These are phyloP conservation scores for Rhizopus arrhizus DNA, from an alignment of 371 early-diverging fungal genomes.

Conservation along the genomic window DNA sequence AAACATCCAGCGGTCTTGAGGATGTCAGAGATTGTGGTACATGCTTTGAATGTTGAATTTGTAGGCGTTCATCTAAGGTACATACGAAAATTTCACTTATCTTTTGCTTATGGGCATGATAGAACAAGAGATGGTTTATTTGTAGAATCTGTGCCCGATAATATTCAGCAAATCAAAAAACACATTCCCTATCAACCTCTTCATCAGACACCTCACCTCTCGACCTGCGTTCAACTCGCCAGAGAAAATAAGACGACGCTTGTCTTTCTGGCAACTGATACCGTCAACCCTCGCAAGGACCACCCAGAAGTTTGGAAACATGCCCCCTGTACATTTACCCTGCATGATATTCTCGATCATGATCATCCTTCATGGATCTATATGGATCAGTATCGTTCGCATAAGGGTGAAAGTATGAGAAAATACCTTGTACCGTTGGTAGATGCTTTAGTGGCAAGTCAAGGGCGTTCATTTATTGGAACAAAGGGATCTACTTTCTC, in stretches of 20 bases:
- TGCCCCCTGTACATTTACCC: slow-evolving; percentile 62
- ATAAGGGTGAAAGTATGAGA: slow-evolving; percentile 26
- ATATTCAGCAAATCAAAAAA: slow-evolving; percentile 35
- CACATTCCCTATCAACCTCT: neutral
- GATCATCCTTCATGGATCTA: slow-evolving; percentile 23
- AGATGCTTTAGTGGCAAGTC: slow-evolving; percentile 34
- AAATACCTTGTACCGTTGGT: slow-evolving; percentile 32
- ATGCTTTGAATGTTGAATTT: slow-evolving; percentile 55
- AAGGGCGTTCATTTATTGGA: slow-evolving; percentile 33
- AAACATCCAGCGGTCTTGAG: slow-evolving; percentile 49
- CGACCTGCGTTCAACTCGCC: slow-evolving; percentile 28
- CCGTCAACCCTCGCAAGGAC: slow-evolving; percentile 45
- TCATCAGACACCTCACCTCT: neutral
- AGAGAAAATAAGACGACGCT: slow-evolving; percentile 29
- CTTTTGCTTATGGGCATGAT: slow-evolving; percentile 1
- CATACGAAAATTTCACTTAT: neutral
- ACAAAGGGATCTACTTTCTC: slow-evolving; percentile 37
- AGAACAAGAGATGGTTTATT: slow-evolving; percentile 64
- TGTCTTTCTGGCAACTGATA: slow-evolving; percentile 65
- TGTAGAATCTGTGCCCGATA: slow-evolving; percentile 44
- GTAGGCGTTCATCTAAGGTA: slow-evolving; percentile 58
- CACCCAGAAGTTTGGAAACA: slow-evolving; percentile 37
- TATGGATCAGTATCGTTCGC: slow-evolving; percentile 27
- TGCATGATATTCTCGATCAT: slow-evolving; percentile 48
- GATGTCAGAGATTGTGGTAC: slow-evolving; percentile 49